phyloP scores from a whole-genome alignment of 148 eudicot genomes.

The Linanthus parryae region DNA sequence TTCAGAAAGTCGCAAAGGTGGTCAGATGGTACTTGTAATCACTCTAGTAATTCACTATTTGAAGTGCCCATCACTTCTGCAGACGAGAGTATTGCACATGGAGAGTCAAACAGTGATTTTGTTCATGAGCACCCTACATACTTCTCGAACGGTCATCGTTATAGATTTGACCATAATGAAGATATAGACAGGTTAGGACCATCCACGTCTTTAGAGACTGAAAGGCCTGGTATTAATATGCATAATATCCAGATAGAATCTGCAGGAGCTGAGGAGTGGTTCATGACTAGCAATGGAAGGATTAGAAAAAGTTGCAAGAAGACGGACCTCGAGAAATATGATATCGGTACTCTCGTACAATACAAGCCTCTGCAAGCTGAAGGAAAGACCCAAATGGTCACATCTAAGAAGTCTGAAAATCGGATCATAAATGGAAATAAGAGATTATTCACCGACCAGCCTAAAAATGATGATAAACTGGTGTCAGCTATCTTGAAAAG shows the following conservation, averaged over 20 bases:
- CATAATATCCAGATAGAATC: slow-evolving; percentile 9
- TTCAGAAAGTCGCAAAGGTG: slow-evolving; percentile 19
- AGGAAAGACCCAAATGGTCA: slow-evolving; percentile 18
- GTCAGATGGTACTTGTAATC: slow-evolving; percentile 1
- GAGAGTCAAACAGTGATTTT: slow-evolving; percentile 9
- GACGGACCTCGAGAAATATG: slow-evolving; percentile 19
- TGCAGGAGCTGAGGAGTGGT: slow-evolving; percentile 14
- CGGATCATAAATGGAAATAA: not conserved
- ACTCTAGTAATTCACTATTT: slow-evolving; percentile 8
- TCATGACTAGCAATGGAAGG: slow-evolving; percentile 10
- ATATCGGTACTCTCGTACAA: slow-evolving; percentile 6
- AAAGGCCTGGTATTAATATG: not conserved
- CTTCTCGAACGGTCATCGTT: not conserved
- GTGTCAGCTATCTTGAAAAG: slow-evolving; percentile 65
- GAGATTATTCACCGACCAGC: slow-evolving; percentile 21
- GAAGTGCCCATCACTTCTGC: slow-evolving; percentile 2
- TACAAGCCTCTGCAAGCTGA: slow-evolving; percentile 5
- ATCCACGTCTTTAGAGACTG: slow-evolving; percentile 3
- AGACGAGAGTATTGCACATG: not conserved
- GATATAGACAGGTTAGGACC: slow-evolving; percentile 11
- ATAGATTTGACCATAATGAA: slow-evolving; percentile 2
- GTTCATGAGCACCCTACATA: not conserved
- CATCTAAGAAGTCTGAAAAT: slow-evolving; percentile 1
- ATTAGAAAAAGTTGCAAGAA: slow-evolving; percentile 3
- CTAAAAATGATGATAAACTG: slow-evolving; percentile 66